Evolutionary conservation across 2,329 filamentous ascomycete genomes (phyloP).

Genomic region (Cordyceps fumosorosea): DNA sequence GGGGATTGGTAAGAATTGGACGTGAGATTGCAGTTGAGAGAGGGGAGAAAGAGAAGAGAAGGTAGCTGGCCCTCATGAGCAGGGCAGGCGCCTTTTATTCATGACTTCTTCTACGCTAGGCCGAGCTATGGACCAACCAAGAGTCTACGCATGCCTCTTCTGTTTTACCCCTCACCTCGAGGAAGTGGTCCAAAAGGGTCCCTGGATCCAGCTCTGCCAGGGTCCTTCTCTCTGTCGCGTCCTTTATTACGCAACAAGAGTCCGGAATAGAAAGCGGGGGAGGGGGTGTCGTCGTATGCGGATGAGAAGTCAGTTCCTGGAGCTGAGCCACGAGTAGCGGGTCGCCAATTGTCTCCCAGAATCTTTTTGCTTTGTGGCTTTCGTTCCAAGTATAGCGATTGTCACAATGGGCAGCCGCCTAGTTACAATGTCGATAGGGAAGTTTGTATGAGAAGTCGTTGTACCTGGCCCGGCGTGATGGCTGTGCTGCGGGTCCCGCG

Average conservation of each 20-base stretch:
- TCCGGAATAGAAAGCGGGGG: not conserved
- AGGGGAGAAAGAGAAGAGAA: not conserved
- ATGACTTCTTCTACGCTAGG: not conserved
- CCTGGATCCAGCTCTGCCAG: not conserved
- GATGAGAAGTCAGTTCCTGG: not conserved
- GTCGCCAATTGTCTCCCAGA: no score
- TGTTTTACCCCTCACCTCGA: not conserved
- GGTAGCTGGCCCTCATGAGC: not conserved
- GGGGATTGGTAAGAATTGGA: not conserved
- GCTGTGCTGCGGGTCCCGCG: not conserved
- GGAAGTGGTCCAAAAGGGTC: not conserved
- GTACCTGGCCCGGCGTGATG: not conserved
- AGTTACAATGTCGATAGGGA: not conserved
- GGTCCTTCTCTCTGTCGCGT: not conserved
- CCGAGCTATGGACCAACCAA: not conserved
- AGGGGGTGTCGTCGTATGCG: not conserved
- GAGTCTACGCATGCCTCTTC: not conserved
- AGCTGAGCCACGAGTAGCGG: not conserved
- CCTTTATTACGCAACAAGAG: conserved; percentile 1
- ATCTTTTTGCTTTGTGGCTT: no score
- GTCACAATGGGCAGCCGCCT: no score
- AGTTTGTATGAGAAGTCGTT: not conserved
- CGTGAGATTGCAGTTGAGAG: not conserved
- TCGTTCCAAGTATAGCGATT: no score
- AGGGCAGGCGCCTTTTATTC: not conserved